Evolutionary conservation across 306 rosid genomes (phyloP), one percentile per base, ranked within the genome.

Genomic region (Vigna mungo): DNA sequence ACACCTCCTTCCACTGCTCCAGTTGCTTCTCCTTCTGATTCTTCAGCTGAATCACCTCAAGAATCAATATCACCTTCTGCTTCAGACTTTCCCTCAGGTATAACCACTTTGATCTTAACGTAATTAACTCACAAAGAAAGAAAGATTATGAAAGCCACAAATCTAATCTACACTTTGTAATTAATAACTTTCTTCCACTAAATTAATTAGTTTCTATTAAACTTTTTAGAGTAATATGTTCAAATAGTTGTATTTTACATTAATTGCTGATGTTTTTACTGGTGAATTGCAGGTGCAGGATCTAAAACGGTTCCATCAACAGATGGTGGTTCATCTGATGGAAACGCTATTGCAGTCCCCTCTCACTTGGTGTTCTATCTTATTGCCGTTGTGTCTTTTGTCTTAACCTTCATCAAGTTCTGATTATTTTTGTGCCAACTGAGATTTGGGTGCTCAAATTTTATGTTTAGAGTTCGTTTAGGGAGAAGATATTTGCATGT

Each of bases 261-360:
- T n/a, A n/a, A n/a, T n/a, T n/a, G n/a, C n/a, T n/a, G n/a, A n/a
- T n/a, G 27, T 36, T 34, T 25, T 64, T 17, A 3, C 41, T 84
- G 72, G 52, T 67, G 0, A 27, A 73, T 0, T 81, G 80, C 82
- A 74, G 92, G 80, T 44, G 73, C 77, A 73, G 89, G 91, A 49
- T 86, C 94, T 6, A 91, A 91, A 80, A 74, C 77, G 52, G 81
- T 85, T 1, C 92, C 94, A 81, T 79, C 90, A 21, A 41, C 56
- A 47, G 61, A 75, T 4, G 84, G 84, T 53, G 63, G 80, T 34
- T 65, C 82, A 71, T 86, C 97, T 9, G 43, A 51, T 78, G 97
- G 90, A 75, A 84, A 43, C 78, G 30, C 9, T 49, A 25, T 68
- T 75, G 76, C 80, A 78, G 76, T 85, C 27, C 83, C 88, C 7